Conservation (phyloP, 139 green algal genomes). For the Chlamydomonas applanata region DNA sequence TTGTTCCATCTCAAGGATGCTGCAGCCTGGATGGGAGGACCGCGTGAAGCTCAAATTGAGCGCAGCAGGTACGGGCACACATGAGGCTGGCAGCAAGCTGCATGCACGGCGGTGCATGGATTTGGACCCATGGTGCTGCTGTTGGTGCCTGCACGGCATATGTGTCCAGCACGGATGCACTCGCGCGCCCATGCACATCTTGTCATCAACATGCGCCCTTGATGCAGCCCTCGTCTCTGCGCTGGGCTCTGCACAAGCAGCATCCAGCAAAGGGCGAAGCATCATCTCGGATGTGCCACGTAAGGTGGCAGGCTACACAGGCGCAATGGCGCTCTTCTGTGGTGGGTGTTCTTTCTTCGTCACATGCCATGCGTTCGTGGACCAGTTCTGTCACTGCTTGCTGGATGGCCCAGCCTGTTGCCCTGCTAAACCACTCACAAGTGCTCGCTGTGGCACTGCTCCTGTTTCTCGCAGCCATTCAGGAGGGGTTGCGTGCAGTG, state of each 20-base stretch:
- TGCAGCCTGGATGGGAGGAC: constrained; percentile 1
- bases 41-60: neutral
- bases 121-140: too few species aligned
- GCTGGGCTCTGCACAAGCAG: neutral
- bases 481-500: neutral
- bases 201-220: neutral
- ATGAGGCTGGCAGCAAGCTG: too few species aligned
- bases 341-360: neutral
- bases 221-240: neutral
- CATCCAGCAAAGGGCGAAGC: neutral
- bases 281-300: neutral
- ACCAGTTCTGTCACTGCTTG: too few species aligned
- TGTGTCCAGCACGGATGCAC: too few species aligned
- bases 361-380: neutral
- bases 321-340: neutral
- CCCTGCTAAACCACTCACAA: too few species aligned
- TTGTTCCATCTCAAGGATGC: too few species aligned
- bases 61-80: neutral
- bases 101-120: too few species aligned
- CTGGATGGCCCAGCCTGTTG: too few species aligned
- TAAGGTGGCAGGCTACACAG: neutral
- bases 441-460: too few species aligned
- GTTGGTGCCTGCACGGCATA: too few species aligned
- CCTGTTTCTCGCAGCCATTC: neutral
- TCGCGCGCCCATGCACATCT: too few species aligned